phyloP scores from a whole-genome alignment of 1,284 basidiomycete genomes.

The Boletus sp. region DNA sequence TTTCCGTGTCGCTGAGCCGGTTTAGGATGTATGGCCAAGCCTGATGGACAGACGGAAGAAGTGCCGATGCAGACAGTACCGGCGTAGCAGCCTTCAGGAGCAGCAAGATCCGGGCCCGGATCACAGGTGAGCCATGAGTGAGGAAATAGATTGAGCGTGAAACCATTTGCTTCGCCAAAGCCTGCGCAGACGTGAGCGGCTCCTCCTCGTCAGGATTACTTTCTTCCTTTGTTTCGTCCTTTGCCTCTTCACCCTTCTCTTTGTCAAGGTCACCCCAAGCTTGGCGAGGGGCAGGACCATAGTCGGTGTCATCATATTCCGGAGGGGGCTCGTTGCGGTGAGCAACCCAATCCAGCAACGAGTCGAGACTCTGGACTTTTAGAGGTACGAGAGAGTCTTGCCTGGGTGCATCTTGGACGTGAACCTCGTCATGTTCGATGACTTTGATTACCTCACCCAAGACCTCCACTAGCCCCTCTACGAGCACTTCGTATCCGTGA shows the following conservation, averaged over 20 bases:
- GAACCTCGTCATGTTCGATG: constrained; percentile 52
- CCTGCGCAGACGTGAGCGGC: constrained; percentile 66
- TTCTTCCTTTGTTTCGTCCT: constrained; percentile 21
- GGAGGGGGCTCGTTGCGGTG: constrained; percentile 41
- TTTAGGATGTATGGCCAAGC: constrained; percentile 90
- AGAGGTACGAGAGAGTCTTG: constrained; percentile 20
- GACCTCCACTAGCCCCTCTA: constrained; percentile 86
- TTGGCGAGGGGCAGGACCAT: constrained; percentile 58
- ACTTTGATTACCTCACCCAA: constrained; percentile 71
- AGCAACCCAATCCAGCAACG: constrained; percentile 63
- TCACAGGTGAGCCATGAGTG: constrained; percentile 78
- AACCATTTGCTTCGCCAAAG: constrained; percentile 78
- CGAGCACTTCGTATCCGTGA: constrained; percentile 83
- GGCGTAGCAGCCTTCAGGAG: constrained; percentile 71
- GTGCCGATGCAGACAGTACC: constrained; percentile 69
- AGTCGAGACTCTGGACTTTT: constrained; percentile 36
- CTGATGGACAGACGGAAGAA: constrained; percentile 78
- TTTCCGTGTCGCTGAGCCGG: constrained; percentile 66
- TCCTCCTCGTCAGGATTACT: constrained; percentile 38
- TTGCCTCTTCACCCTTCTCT: constrained; percentile 27
- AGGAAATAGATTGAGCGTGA: constrained; percentile 84
- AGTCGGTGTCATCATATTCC: constrained; percentile 43
- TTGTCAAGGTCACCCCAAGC: constrained; percentile 44
- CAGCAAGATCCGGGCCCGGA: constrained; percentile 76
- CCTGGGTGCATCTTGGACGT: constrained; percentile 15